Base-by-base conservation (phyloP, 441 rosid genomes). In the Syzygium syzygioides region DNA sequence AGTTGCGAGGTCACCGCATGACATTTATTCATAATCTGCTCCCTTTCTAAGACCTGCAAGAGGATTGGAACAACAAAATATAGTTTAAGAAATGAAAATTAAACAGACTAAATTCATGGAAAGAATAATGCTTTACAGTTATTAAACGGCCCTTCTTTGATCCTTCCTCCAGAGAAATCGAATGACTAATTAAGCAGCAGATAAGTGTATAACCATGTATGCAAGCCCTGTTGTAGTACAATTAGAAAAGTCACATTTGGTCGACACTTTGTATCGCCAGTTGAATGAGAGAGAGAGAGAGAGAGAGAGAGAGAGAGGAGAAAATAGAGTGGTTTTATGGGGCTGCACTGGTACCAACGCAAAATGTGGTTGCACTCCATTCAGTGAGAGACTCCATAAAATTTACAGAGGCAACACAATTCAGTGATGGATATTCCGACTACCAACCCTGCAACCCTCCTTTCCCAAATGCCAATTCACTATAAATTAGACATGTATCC, bases 1-100 rank as follows among this genome's bases (percentile, higher is more conserved):
- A 97, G 85, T 91, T 88, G 93, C 13, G 91, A 91, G 25, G 98
- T 96, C 90, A 96, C 93, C 89, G 94, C 97, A 89, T 93, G 91
- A 89, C 94, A 95, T 88, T 92, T 95, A 88, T 90, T 90, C 93
- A 95, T 94, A 89, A 96, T 91, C 86, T 94, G 93, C 83, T 95
- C 99, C 93, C 95, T 96, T 93, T 96, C 97, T 85, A 97, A 91
- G 76, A 95, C 99, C 99, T 97, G 93, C 87, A 90, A 92, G 76
- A 83, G 91, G 15, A 88, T 90, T 12, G 83, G 80, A 87, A 90
- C 23, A 20, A 25, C 37, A 37, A 25, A 11, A 37, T 12, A 37
- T 23, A 76, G 83, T 71, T 45, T 71, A 23, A 23, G 83, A 41
- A 76, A 76, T 76, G 83, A 41, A 76, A 76, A 76, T 41, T 76